Evolutionary conservation across 148 eudicot species (phyloP).

Genomic region (Spergularia bocconei): DNA sequence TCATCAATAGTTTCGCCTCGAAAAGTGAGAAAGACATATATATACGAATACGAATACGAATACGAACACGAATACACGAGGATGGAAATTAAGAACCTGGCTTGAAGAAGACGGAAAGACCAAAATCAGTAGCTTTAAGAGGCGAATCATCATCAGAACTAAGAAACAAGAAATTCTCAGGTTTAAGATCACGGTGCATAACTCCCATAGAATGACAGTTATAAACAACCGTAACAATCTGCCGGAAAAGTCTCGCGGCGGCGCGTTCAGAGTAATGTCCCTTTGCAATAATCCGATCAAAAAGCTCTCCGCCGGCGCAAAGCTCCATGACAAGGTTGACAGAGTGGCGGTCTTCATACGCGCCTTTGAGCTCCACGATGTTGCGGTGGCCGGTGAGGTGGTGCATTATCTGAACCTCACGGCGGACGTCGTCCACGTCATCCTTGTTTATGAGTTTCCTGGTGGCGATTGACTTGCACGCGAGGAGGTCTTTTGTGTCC

Average conservation of each 20-base stretch:
- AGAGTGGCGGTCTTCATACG: constrained; percentile 75
- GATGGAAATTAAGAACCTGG: constrained; percentile 39
- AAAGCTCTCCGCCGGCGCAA: constrained; percentile 92
- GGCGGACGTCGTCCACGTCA: constrained; percentile 78
- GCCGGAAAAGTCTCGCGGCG: constrained; percentile 69
- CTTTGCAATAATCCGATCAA: constrained; percentile 82
- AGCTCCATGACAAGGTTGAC: constrained; percentile 90
- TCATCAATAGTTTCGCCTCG: neutral
- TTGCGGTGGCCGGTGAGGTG: constrained; percentile 89
- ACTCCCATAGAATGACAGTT: constrained; percentile 95
- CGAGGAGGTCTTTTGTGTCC: constrained; percentile 45
- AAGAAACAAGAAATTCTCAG: constrained; percentile 86
- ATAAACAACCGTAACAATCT: constrained; percentile 86
- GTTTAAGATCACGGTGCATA: constrained; percentile 93
- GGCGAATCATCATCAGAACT: constrained; percentile 66
- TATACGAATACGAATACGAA: neutral
- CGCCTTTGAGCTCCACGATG: constrained; percentile 78
- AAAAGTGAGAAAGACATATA: neutral
- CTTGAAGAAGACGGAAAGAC: constrained; percentile 79
- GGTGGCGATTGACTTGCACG: constrained; percentile 91
- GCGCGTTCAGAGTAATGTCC: constrained; percentile 94
- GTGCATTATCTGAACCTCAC: constrained; percentile 97
- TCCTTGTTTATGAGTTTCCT: constrained; percentile 66
- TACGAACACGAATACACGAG: neutral
- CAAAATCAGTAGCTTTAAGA: constrained; percentile 92